Evolutionary conservation across 2,329 filamentous ascomycete species (phyloP), one percentile per base, ranked within the genome.

Genomic region (Penicillium verrucosum): DNA sequence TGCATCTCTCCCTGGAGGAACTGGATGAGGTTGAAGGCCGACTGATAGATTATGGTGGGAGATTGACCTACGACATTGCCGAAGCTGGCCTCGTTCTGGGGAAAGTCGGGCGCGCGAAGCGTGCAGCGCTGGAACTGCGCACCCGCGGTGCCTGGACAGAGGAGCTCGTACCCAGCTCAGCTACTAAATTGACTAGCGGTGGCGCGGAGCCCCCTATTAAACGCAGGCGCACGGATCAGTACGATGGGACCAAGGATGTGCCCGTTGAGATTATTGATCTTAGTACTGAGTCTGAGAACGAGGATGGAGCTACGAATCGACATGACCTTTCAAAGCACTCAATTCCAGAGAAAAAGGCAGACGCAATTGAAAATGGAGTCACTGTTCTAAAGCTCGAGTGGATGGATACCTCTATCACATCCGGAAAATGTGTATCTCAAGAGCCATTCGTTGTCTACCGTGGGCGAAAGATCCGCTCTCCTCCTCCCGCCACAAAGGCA

Each of bases 91-190:
- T 97, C 3, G 79, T 96, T 2, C 71, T 97, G 30, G 91, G 89
- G 2, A 90, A 86, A 62, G 81, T 96, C 34, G 80, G 80, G 0
- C 87, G 84, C 54, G 86, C 84, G 61, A 82, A 85, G 65, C 82
- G 93, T 18, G 90, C 90, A 0, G 80, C 83, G 45, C 86, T 95
- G 65, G 93, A 97, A 73, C 77, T 97, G 59, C 82, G 90, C 51
- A 81, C 84, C 7, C 81, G 84, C 44, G 86, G 85, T 14, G 64
- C 96, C 2, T 76, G 73, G 70, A 77, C 76, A 41, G 71, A 80
- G 50, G 73, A 79, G 48, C 51, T 67, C 29, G 12, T 54, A 8
- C 27, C 27, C 0, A 40, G 5, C 8, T 16, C 30, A 10, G 43
- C 38, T 29, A 41, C 54, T 9, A 47, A 38, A 9, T 23, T 43